These are phyloP conservation scores for Vicia villosa DNA, from an alignment of 306 rosid species.

Conservation along the genomic window DNA sequence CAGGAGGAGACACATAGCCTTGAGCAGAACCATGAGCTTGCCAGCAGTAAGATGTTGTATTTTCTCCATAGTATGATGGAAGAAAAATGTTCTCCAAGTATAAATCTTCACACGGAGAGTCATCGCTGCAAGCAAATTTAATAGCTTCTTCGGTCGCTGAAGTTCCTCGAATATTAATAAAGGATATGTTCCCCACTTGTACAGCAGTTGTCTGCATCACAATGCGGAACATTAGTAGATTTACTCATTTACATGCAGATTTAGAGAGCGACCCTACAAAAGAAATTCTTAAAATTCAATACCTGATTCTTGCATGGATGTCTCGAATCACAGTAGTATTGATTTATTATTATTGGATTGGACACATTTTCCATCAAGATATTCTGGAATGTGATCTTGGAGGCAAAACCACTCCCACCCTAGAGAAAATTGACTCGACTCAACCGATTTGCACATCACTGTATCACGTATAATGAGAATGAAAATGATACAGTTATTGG, in stretches of 20 bases:
- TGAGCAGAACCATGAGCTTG: conserved; percentile 67
- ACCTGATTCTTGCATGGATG: conserved; percentile 79
- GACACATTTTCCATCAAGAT: conserved; percentile 80
- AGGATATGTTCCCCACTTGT: conserved; percentile 69
- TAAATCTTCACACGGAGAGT: conserved; percentile 65
- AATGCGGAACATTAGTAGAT: conserved; percentile 18
- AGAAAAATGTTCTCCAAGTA: conserved; percentile 69
- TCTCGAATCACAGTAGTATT: conserved; percentile 81
- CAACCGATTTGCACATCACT: background rate
- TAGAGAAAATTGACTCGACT: conserved; percentile 37
- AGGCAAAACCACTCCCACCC: conserved; percentile 81
- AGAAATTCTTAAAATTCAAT: conserved; percentile 1
- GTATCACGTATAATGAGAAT: background rate
- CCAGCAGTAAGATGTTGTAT: conserved; percentile 68
- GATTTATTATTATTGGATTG: conserved; percentile 82
- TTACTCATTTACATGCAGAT: too few relatives aligned
- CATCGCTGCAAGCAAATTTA: conserved; percentile 74
- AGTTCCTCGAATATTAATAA: conserved; percentile 70
- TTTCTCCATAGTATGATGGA: conserved; percentile 38
- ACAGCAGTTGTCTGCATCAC: conserved; percentile 75
- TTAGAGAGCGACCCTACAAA: too few relatives aligned
- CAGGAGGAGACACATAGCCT: conserved; percentile 61
- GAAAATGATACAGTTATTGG: background rate
- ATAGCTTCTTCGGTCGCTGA: conserved; percentile 78
- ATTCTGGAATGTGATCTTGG: conserved; percentile 66